Evolutionary conservation across 306 rosid species (phyloP).

Genomic region (Coriaria nepalensis): DNA sequence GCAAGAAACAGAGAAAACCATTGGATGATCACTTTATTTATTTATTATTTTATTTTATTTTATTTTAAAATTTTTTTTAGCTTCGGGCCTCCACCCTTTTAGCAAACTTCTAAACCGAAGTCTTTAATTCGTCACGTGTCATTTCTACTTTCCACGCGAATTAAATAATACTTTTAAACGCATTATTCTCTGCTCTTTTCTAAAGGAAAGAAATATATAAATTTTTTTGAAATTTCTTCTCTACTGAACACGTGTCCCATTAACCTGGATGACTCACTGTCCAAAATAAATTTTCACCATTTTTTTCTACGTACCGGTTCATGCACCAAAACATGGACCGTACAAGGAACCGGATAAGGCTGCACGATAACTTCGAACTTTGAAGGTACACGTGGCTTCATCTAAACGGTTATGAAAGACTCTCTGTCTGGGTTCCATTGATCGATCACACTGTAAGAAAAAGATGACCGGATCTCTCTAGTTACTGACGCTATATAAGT

Average conservation of each 20-base stretch:
- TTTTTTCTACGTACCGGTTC: slow-evolving; percentile 11
- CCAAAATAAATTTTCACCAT: background rate
- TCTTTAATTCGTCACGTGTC: too few relatives aligned
- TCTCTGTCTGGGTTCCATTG: slow-evolving; percentile 24
- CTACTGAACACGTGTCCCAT: background rate
- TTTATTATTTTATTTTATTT: too few relatives aligned
- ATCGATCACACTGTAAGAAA: slow-evolving; percentile 10
- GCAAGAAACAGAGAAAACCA: too few relatives aligned
- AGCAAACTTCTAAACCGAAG: too few relatives aligned
- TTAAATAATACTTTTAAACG: too few relatives aligned
- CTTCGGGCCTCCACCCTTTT: too few relatives aligned
- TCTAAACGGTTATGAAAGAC: slow-evolving; percentile 1
- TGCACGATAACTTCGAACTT: slow-evolving; percentile 24
- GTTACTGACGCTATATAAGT: slow-evolving; percentile 21
- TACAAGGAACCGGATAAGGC: slow-evolving; percentile 49
- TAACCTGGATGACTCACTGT: background rate
- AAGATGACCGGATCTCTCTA: slow-evolving; percentile 25
- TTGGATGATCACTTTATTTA: too few relatives aligned
- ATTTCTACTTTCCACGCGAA: too few relatives aligned
- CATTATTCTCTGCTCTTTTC: too few relatives aligned
- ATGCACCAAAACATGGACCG: slow-evolving; percentile 26
- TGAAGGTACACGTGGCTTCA: slow-evolving; percentile 25
- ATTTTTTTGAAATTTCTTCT: too few relatives aligned
- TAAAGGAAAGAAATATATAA: background rate
- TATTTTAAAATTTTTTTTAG: too few relatives aligned